Evolutionary conservation across 495 filamentous ascomycete species (phyloP), one percentile per base, ranked within the genome.

Genomic region (Penicillium mononematosum): DNA sequence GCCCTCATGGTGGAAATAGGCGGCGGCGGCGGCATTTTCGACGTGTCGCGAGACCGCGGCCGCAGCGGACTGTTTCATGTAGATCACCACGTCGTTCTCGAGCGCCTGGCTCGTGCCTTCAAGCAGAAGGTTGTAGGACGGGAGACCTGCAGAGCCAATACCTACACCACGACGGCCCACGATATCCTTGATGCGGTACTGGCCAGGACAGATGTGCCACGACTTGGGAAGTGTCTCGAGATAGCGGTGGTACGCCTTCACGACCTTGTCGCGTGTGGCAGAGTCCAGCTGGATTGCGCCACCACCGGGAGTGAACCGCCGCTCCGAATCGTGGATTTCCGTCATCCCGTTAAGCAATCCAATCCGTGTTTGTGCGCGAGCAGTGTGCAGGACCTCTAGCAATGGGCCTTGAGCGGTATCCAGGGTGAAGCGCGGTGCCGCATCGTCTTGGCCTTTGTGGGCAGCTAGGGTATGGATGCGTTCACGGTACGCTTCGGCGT

Each of bases 61-160:
- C 10, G 59, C 20, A 1, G 14, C 24, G 14, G 59, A 56, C 53
- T 61, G 59, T 32, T 61, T 61, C 59, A 61, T 61, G 54, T 57
- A 61, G 6, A 61, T 61, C 20, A 61, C 49, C 11, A 61, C 59
- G 42, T 61, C 59, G 34, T 61, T 61, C 48, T 61, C 59, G n/a
- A 61, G 27, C 12, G 59, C 59, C 22, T 61, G 53, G 47, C 53
- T 61, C 14, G 57, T 57, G 11, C 59, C 59, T 38, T 61, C 59
- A 6, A 61, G 53, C 3, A 57, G 54, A 48, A 61, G 47, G 36
- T 61, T 61, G 48, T 49, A 61, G 5, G 53, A 53, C 2, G 59
- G 59, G 42, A 61, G 59, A n/a, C 59, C 59, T 8, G 59, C 59
- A 3, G 53, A 57, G 14, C 59, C 59, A 54, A 61, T 61, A 1